Evolutionary conservation across 768 basidiomycete species (phyloP).

Genomic region (Neoboletus brunneissimus): DNA sequence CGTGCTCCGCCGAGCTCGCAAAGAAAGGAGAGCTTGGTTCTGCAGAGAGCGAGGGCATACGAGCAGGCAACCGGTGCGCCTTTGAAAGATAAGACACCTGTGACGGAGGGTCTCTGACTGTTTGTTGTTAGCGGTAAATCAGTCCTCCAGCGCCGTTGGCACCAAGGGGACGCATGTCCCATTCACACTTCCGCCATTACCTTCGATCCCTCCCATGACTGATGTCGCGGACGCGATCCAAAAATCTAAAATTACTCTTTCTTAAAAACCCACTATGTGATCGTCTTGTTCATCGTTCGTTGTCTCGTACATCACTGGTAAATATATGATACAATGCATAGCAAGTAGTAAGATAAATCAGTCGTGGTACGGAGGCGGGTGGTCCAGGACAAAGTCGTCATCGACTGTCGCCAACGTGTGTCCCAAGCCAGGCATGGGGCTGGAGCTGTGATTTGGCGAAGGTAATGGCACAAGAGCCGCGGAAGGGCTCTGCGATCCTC

Average conservation of each 20-base stretch:
- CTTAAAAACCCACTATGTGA: neutral
- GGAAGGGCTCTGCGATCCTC: neutral
- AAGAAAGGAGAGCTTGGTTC: conserved; percentile 28
- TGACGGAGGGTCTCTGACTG: neutral
- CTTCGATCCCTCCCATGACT: conserved; percentile 29
- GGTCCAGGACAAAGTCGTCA: conserved; percentile 9
- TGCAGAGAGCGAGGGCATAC: conserved; percentile 29
- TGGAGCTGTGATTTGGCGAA: neutral
- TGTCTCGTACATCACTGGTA: neutral
- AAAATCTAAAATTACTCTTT: conserved; percentile 3
- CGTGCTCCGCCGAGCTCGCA: conserved; percentile 7
- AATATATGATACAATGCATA: conserved; percentile 6
- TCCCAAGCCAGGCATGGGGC: conserved; percentile 29
- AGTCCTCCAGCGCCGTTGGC: neutral
- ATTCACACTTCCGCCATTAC: conserved; percentile 40
- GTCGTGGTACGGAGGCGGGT: conserved; percentile 22
- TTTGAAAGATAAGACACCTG: neutral
- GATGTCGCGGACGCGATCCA: conserved; percentile 14
- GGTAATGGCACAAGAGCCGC: neutral
- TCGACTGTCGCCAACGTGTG: conserved; percentile 11
- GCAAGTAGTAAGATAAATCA: neutral
- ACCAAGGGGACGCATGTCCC: conserved; percentile 18
- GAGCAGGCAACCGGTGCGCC: conserved; percentile 24
- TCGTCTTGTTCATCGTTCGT: neutral
- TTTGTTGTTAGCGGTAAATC: neutral